Conservation (phyloP, 768 basidiomycete genomes). For the Piloderma croceum region DNA sequence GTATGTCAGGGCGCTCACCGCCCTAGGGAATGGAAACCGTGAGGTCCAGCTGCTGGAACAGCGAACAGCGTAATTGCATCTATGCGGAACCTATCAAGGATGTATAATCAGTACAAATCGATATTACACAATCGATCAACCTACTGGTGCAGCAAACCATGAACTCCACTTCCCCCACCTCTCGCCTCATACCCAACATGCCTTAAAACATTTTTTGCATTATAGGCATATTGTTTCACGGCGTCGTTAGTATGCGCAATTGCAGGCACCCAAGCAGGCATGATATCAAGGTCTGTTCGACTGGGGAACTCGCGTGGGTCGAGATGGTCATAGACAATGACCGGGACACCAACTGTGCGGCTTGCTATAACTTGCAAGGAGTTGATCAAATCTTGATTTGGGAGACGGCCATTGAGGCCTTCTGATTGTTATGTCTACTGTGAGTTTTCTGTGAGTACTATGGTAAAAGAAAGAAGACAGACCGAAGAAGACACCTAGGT, state of each 20-base stretch:
- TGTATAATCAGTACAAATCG: background rate
- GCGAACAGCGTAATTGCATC: slow-evolving; percentile 92
- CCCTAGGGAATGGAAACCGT: slow-evolving; percentile 92
- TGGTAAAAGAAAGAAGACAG: slow-evolving; percentile 16
- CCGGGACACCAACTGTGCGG: slow-evolving; percentile 69
- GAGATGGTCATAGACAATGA: slow-evolving; percentile 75
- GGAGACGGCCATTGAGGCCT: slow-evolving; percentile 89
- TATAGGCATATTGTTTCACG: slow-evolving; percentile 48
- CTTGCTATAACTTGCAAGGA: slow-evolving; percentile 68
- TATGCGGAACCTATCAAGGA: slow-evolving; percentile 69
- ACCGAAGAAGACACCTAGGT: slow-evolving; percentile 95
- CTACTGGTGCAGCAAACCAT: slow-evolving; percentile 85
- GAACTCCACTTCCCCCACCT: slow-evolving; percentile 81
- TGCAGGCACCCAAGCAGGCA: slow-evolving; percentile 44
- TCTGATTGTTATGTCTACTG: slow-evolving; percentile 63
- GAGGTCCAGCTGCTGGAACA: slow-evolving; percentile 82
- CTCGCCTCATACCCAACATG: slow-evolving; percentile 72
- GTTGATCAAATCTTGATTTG: slow-evolving; percentile 94
- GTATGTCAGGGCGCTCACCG: slow-evolving; percentile 41
- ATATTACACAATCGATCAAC: slow-evolving; percentile 15
- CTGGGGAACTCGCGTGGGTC: slow-evolving; percentile 40
- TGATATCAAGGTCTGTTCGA: slow-evolving; percentile 18
- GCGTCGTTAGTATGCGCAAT: slow-evolving; percentile 36
- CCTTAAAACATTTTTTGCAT: slow-evolving; percentile 60
- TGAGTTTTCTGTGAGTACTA: slow-evolving; percentile 2